Evolutionary conservation across 768 basidiomycete genomes (phyloP).

Genomic region (Leucocoprinus leucothites): DNA sequence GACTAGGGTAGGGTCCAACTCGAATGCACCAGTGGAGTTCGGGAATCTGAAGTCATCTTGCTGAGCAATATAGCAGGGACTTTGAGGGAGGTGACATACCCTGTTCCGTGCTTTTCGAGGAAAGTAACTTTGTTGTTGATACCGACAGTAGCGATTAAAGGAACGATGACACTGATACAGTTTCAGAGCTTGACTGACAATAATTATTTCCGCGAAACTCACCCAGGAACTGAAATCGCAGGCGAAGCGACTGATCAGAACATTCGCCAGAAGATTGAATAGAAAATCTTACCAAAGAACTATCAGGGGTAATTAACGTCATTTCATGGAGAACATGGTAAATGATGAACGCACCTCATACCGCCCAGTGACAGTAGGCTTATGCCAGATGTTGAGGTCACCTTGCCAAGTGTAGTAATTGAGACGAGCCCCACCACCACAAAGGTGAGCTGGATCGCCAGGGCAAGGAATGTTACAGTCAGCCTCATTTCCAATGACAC

Average conservation of each 20-base stretch:
- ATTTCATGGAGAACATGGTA: background rate
- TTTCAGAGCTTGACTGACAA: slow-evolving; percentile 6
- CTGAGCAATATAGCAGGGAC: background rate
- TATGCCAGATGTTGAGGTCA: slow-evolving; percentile 59
- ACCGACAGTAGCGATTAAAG: slow-evolving; percentile 71
- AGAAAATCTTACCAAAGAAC: slow-evolving; percentile 41
- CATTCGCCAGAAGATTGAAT: background rate
- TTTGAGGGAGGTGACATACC: slow-evolving; percentile 26
- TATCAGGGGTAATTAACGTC: slow-evolving; percentile 17
- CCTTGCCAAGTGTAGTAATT: slow-evolving; percentile 55
- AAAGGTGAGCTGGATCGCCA: slow-evolving; percentile 67
- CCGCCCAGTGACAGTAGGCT: slow-evolving; percentile 57
- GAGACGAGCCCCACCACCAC: slow-evolving; percentile 57
- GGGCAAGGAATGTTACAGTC: slow-evolving; percentile 57
- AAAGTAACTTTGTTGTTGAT: slow-evolving; percentile 82
- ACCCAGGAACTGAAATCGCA: slow-evolving; percentile 42
- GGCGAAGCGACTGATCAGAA: background rate
- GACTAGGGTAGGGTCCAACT: slow-evolving; percentile 62
- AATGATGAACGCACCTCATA: slow-evolving; percentile 54
- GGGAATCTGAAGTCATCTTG: slow-evolving; percentile 29
- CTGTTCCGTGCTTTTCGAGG: slow-evolving; percentile 72
- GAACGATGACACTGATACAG: slow-evolving; percentile 56
- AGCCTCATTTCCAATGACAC: slow-evolving; percentile 35
- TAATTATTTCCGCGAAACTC: too few relatives aligned
- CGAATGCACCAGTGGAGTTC: slow-evolving; percentile 78